Evolutionary conservation across 108 stramenopile genomes (phyloP), one percentile per base, ranked within the genome.

Genomic region (Skeletonema tropicum): DNA sequence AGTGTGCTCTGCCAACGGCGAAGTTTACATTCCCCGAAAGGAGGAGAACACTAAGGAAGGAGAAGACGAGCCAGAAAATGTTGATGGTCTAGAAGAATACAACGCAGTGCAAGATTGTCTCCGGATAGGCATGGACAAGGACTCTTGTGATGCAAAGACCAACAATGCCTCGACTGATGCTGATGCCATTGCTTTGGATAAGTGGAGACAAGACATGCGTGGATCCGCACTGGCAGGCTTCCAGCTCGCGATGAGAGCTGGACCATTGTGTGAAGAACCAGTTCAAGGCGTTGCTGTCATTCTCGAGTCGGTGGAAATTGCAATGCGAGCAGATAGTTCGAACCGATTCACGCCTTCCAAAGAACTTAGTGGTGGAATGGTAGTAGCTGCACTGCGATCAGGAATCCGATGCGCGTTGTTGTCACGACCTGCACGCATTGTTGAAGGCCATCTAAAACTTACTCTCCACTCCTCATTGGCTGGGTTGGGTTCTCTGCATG

Each of bases 241-340:
- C 75, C 90, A 93, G 66, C 67, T 88, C 57, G 91, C 91, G 0
- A 75, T 90, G 75, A 82, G 90, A 6, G 79, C 92, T 9, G 97
- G 97, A 31, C 92, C 93, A 17, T 64, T 97, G 23, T 94, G 92
- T 59, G 94, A 96, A 76, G 97, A 97, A 70, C 94, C 94, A 14
- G 77, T 94, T 33, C 91, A 90, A 14, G 83, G 89, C 35, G 86
- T 96, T 6, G 70, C 92, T 49, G 92, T 96, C 23, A 74, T 93
- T 23, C 60, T 97, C 17, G 93, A 97, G 77, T 88, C 87, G 17
- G 68, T 92, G 36, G 94, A 95, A 83, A 70, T 95, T 32, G 94
- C 92, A 8, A 57, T 95, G n/a, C 67, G 25, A 33, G 67, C 79
- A 25, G 63, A 65, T 48, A 32, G 25, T 14, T 21, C 64, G 1